A percentile compares a stretch with the other conserved stretches of the same genome.
Evolutionary conservation across 2,329 filamentous ascomycete species (phyloP).

Genomic region (Zymoseptoria tritici): DNA sequence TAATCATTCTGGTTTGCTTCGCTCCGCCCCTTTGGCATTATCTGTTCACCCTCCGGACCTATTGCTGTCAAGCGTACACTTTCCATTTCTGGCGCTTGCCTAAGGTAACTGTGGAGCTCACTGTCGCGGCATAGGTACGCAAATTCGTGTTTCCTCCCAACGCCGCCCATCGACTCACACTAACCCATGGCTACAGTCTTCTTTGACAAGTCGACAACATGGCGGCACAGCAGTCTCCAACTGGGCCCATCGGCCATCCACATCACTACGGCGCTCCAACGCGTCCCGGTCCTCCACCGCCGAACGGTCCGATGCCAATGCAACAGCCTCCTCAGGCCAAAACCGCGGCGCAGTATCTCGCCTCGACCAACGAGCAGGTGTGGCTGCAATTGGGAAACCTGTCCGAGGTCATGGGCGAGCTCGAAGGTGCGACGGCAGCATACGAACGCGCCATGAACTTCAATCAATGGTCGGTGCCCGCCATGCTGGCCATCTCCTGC

Average conservation of each 20-base stretch:
- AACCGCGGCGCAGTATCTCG: conserved; percentile 65
- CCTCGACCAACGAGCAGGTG: conserved; percentile 72
- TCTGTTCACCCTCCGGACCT: neutral
- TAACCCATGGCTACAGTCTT: neutral
- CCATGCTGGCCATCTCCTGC: conserved; percentile 89
- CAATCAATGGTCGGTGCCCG: conserved; percentile 79
- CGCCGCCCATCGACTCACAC: neutral
- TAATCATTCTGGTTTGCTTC: neutral
- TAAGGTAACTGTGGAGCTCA: neutral
- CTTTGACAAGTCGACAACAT: conserved; percentile 15
- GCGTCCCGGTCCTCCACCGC: conserved; percentile 52
- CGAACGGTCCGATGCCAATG: conserved; percentile 41
- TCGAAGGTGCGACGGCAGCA: conserved; percentile 80
- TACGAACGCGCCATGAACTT: conserved; percentile 86
- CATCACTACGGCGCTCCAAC: conserved; percentile 58
- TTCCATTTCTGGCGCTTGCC: neutral
- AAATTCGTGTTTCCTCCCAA: neutral
- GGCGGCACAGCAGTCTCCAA: conserved; percentile 62
- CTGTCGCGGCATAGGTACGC: conserved; percentile 1
- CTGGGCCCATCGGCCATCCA: conserved; percentile 59
- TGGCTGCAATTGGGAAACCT: conserved; percentile 89
- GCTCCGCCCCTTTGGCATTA: neutral
- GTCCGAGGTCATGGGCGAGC: conserved; percentile 78
- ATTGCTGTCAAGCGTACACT: neutral
- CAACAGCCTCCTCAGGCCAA: conserved; percentile 49